A percentile compares a stretch with the other conserved stretches of the same genome.
These are phyloP conservation scores for Corchorus olitorius DNA, from an alignment of 345 rosid species.

Conservation along the genomic window DNA sequence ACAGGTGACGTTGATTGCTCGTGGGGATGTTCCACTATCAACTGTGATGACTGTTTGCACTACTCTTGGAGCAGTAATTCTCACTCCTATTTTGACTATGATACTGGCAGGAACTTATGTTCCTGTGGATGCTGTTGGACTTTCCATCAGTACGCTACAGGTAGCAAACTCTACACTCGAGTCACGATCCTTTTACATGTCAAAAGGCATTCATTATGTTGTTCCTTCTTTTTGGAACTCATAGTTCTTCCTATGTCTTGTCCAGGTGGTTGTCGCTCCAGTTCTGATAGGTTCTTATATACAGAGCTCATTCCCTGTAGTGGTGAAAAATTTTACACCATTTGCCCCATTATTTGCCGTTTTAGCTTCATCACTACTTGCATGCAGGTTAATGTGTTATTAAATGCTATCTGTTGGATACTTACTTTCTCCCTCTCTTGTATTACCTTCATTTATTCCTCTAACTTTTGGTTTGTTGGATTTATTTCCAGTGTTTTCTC, in stretches of 20 bases:
- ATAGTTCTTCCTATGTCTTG: conserved; percentile 3
- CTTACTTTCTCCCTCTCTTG: not conserved
- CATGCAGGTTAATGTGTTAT: conserved; percentile 51
- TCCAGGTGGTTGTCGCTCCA: conserved; percentile 64
- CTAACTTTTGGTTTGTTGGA: not conserved
- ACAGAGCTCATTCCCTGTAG: conserved; percentile 53
- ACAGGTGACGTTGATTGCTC: conserved; percentile 75
- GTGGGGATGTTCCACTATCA: conserved; percentile 69
- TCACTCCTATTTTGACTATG: conserved; percentile 61
- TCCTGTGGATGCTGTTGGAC: conserved; percentile 59
- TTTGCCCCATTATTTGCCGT: conserved; percentile 65
- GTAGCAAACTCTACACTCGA: conserved; percentile 20
- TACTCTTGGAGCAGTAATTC: conserved; percentile 59
- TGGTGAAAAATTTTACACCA: conserved; percentile 50
- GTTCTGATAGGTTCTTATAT: conserved; percentile 60
- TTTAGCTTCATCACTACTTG: conserved; percentile 56
- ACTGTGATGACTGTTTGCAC: conserved; percentile 67
- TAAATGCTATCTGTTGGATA: not conserved
- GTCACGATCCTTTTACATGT: too few relatives aligned
- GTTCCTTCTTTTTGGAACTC: not conserved
- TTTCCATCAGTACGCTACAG: conserved; percentile 71
- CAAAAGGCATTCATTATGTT: not conserved
- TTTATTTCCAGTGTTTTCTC: conserved; percentile 53
- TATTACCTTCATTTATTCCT: not conserved
- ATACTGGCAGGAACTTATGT: conserved; percentile 65